Evolutionary conservation across 176 grass and related monocot genomes (phyloP).

Genomic region (barley (Hordeum vulgare)): DNA sequence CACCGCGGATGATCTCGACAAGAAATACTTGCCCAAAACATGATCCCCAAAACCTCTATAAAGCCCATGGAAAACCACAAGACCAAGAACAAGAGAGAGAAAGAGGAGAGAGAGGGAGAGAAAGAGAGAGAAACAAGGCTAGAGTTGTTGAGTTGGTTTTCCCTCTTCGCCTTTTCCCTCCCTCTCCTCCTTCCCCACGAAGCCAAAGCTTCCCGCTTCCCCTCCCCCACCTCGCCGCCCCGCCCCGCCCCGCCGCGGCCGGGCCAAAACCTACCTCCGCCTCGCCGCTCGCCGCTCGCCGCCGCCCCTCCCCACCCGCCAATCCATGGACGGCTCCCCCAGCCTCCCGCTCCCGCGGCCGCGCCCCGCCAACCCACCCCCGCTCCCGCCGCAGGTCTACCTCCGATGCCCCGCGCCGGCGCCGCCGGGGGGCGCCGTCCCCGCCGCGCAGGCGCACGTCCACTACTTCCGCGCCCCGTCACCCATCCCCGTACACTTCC

Average conservation of each 20-base stretch:
- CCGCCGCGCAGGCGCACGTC: constrained; percentile 13
- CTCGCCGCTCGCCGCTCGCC: neutral
- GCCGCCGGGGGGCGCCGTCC: neutral
- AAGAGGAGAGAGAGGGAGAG: neutral
- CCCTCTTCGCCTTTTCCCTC: constrained; percentile 32
- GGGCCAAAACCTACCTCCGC: no score
- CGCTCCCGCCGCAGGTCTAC: constrained; percentile 33
- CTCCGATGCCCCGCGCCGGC: constrained; percentile 33
- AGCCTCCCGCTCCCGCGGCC: constrained; percentile 6
- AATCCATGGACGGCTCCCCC: constrained; percentile 39
- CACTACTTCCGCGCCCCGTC: constrained; percentile 21
- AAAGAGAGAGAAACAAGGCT: neutral
- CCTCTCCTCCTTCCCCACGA: constrained; percentile 3
- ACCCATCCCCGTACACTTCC: constrained; percentile 28
- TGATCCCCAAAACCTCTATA: neutral
- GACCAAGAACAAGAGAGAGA: neutral
- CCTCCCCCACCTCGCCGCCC: no score
- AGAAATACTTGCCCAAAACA: neutral
- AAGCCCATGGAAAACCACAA: neutral
- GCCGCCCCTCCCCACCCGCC: neutral
- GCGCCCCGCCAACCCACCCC: neutral
- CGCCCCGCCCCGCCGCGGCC: no score
- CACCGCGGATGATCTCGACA: no score
- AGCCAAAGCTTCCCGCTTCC: neutral
- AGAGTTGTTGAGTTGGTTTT: constrained; percentile 38